Evolutionary conservation across 768 basidiomycete genomes (phyloP).

Genomic region (Macrolepiota fuliginosa): DNA sequence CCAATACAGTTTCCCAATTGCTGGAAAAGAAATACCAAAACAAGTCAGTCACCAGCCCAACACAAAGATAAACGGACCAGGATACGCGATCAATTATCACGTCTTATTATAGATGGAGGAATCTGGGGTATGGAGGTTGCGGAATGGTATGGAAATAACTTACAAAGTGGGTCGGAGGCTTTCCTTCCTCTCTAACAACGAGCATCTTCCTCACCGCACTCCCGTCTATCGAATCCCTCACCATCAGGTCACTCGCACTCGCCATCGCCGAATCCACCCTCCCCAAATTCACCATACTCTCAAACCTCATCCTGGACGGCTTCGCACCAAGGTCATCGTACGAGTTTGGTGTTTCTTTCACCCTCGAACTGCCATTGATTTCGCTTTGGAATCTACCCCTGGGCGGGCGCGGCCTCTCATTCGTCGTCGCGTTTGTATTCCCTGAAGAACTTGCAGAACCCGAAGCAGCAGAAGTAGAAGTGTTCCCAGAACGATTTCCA

Average conservation of each 20-base stretch:
- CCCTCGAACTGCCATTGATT: slow-evolving; percentile 55
- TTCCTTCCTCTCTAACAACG: slow-evolving; percentile 79
- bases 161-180: slow-evolving; percentile 77
- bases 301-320: slow-evolving; percentile 60
- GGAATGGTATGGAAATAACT: slow-evolving; percentile 31
- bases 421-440: slow-evolving; percentile 24
- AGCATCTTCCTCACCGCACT: slow-evolving; percentile 64
- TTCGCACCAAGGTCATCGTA: slow-evolving; percentile 63
- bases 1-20: slow-evolving; percentile 99
- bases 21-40: slow-evolving; percentile 37
- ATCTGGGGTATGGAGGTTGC: not conserved
- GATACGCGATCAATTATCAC: slow-evolving; percentile 10
- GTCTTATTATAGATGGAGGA: slow-evolving; percentile 4
- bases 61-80: slow-evolving; percentile 13
- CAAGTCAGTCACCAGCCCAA: not conserved
- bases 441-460: slow-evolving; percentile 35
- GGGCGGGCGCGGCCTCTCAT: slow-evolving; percentile 35
- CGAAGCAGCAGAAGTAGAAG: slow-evolving; percentile 36
- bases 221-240: slow-evolving; percentile 63
- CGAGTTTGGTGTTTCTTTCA: slow-evolving; percentile 60
- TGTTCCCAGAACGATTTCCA: not conserved
- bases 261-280: slow-evolving; percentile 43
- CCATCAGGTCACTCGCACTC: slow-evolving; percentile 64
- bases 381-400: slow-evolving; percentile 77
- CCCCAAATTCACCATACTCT: slow-evolving; percentile 68